A percentile compares a stretch with the other conserved stretches of the same genome.
Conservation (phyloP, 805 yeast genomes). For the Metschnikowia noctiluminum region DNA sequence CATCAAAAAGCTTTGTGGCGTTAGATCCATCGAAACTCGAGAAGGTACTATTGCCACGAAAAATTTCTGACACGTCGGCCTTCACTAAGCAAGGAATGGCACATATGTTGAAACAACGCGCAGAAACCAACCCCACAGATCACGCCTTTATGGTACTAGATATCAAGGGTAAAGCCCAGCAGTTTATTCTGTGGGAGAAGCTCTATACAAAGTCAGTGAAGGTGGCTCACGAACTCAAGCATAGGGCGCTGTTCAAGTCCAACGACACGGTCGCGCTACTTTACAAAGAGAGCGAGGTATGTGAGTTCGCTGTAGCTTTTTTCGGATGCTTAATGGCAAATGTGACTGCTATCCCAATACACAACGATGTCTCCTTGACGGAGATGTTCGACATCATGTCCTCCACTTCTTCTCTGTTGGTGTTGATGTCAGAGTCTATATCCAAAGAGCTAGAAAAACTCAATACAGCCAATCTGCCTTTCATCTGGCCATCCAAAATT, state of each 20-base stretch:
- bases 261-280: slow-evolving; percentile 83
- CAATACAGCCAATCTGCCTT: slow-evolving; percentile 36
- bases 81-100: slow-evolving; percentile 56
- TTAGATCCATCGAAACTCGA: slow-evolving; percentile 43
- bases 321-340: slow-evolving; percentile 93
- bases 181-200: slow-evolving; percentile 84
- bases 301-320: slow-evolving; percentile 81
- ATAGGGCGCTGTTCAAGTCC: slow-evolving; percentile 66
- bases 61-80: slow-evolving; percentile 23
- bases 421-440: slow-evolving; percentile 78
- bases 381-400: slow-evolving; percentile 73
- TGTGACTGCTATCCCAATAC: slow-evolving; percentile 90
- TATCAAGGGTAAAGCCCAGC: slow-evolving; percentile 73
- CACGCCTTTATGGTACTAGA: slow-evolving; percentile 73
- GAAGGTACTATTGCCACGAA: slow-evolving; percentile 62
- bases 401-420: slow-evolving; percentile 70
- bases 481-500: slow-evolving; percentile 73
- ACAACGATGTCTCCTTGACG: slow-evolving; percentile 61
- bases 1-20: slow-evolving; percentile 21
- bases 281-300: slow-evolving; percentile 77
- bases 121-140: slow-evolving; percentile 56
- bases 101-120: slow-evolving; percentile 69
- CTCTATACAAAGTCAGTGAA: slow-evolving; percentile 78
- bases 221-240: slow-evolving; percentile 78
- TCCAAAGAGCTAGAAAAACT: slow-evolving; percentile 69